A percentile compares a stretch with the other conserved stretches of the same genome.
These are phyloP conservation scores for Casuarina glauca DNA, from an alignment of 306 rosid species.

Conservation along the genomic window DNA sequence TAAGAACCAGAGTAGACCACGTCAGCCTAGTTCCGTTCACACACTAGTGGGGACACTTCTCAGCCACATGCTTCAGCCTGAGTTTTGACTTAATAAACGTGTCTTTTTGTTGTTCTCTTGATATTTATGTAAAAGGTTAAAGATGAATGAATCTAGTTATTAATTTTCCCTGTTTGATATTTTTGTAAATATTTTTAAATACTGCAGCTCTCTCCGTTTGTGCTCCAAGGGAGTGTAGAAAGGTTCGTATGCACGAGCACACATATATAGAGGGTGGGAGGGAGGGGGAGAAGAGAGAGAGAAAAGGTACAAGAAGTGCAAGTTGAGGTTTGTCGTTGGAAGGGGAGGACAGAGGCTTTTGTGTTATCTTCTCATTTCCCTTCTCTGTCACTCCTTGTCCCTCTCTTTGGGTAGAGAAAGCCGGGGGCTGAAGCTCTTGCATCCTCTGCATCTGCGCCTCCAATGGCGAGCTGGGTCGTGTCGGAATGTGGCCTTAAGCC, in stretches of 20 bases:
- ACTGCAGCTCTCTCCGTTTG: background rate
- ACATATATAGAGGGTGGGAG: background rate
- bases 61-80: too few relatives aligned
- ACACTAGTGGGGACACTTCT: background rate
- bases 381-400: background rate
- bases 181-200: too few relatives aligned
- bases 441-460: slow-evolving; percentile 40
- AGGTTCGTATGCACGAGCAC: background rate
- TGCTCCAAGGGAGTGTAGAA: background rate
- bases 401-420: slow-evolving; percentile 12
- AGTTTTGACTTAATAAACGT: too few relatives aligned
- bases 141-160: too few relatives aligned
- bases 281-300: background rate
- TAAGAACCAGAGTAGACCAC: slow-evolving; percentile 38
- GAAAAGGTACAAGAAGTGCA: slow-evolving; percentile 26
- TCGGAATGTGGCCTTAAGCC: slow-evolving; percentile 90
- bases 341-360: slow-evolving; percentile 34
- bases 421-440: background rate
- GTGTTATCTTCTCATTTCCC: slow-evolving; percentile 31
- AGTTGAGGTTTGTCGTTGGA: slow-evolving; percentile 24
- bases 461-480: slow-evolving; percentile 79
- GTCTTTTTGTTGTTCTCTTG: too few relatives aligned
- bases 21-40: background rate
- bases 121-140: too few relatives aligned
- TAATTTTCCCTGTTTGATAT: too few relatives aligned